Percentiles rank a stretch among this genome's conserved stretches.
These are phyloP conservation scores for Mucor indicus DNA, from an alignment of 371 early-diverging fungal species.

Conservation along the genomic window DNA sequence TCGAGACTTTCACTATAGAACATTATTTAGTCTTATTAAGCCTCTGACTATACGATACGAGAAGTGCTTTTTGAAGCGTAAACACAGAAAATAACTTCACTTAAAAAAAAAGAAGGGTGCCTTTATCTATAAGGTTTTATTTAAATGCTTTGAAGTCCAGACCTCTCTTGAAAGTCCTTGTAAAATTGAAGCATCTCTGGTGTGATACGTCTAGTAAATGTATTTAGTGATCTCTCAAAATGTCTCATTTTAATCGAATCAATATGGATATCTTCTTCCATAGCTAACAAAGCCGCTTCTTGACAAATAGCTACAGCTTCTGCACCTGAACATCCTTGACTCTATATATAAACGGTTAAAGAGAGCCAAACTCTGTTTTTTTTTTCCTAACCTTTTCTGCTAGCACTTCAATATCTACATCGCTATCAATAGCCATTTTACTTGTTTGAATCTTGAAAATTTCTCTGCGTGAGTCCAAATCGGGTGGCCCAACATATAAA, in stretches of 20 bases:
- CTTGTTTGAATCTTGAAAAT: slow-evolving; percentile 77
- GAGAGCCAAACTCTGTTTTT: too few species aligned
- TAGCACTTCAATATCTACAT: slow-evolving; percentile 62
- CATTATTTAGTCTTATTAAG: too few species aligned
- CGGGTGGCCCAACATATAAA: slow-evolving; percentile 92
- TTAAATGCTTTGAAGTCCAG: slow-evolving; percentile 50
- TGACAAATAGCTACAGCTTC: slow-evolving; percentile 93
- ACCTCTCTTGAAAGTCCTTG: slow-evolving; percentile 59
- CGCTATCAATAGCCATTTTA: slow-evolving; percentile 61
- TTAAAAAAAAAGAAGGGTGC: too few species aligned
- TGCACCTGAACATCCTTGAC: slow-evolving; percentile 93
- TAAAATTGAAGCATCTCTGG: slow-evolving; percentile 91
- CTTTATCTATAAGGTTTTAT: too few species aligned
- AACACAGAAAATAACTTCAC: too few species aligned
- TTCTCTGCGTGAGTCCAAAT: slow-evolving; percentile 69
- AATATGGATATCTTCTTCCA: slow-evolving; percentile 80
- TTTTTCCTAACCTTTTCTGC: slow-evolving; percentile 47
- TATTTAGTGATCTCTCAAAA: slow-evolving; percentile 61
- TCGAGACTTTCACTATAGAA: too few species aligned
- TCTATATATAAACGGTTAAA: slow-evolving; percentile 40
- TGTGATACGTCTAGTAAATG: slow-evolving; percentile 80
- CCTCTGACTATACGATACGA: too few species aligned
- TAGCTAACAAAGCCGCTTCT: slow-evolving; percentile 89
- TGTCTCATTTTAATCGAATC: slow-evolving; percentile 62
- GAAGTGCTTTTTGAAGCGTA: too few species aligned